Evolutionary conservation across 176 grass and related monocot species (phyloP).

Genomic region (Paspalum notatum): DNA sequence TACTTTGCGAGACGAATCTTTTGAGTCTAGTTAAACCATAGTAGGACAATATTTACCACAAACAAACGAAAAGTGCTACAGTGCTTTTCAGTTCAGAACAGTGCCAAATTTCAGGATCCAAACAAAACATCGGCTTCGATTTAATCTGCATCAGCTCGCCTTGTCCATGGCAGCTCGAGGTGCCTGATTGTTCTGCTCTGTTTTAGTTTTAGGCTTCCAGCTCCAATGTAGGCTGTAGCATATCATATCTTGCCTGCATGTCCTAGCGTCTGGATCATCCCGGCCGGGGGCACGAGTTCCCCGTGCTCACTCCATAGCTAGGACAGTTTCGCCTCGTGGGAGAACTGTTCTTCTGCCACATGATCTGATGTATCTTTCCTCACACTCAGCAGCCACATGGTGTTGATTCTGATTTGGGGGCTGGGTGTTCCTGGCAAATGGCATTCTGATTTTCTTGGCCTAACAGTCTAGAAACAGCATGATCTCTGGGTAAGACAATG

Average conservation of each 20-base stretch:
- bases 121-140: too few relatives aligned
- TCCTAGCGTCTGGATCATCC: neutral
- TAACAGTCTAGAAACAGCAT: neutral
- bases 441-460: neutral
- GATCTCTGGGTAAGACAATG: neutral
- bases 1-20: too few relatives aligned
- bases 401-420: neutral
- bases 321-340: conserved; percentile 6
- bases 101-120: too few relatives aligned
- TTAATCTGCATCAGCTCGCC: too few relatives aligned
- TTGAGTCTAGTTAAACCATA: too few relatives aligned
- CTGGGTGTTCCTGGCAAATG: neutral
- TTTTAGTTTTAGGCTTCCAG: neutral
- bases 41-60: too few relatives aligned
- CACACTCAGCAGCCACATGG: neutral
- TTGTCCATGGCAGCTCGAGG: too few relatives aligned
- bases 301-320: neutral
- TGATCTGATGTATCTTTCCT: neutral
- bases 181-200: neutral
- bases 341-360: neutral
- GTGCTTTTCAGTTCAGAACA: too few relatives aligned
- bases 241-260: neutral
- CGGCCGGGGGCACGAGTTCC: neutral
- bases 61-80: too few relatives aligned
- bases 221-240: neutral